Base-by-base conservation (phyloP, 257 asterid species). In the Salvia hispanica region DNA sequence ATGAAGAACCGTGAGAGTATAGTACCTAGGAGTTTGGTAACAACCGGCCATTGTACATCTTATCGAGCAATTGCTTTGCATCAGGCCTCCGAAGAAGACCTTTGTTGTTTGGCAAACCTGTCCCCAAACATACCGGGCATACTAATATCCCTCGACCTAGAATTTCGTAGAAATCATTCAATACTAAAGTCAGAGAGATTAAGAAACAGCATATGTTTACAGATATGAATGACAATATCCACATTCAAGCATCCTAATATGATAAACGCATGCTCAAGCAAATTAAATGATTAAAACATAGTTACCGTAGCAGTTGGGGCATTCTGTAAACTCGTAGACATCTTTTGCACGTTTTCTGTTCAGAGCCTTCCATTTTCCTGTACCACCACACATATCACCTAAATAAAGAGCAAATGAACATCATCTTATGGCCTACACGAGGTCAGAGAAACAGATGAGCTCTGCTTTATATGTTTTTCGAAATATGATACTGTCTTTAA, bases 341-440 rank as follows among this genome's bases (percentile, higher is more conserved):
- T 94, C 99, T 75, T 94, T 91, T 60, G 99, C 97, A 40, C 97
- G 88, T 81, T 91, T 94, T 83, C 97, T 75, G 76, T 91, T 94
- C 39, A 91, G 83, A 60, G 97, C 99, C 79, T 94, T 94, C 99
- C 99, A 94, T 85, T 91, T 94, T 84, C 99, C 99, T 74, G 99
- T 88, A 79, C 99, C 99, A 80, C 97, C 99, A 77, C 99, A 94
- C 99, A 94, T 94, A 81, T 91, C 99, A 87, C 99, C 99, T 94
- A 83, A 81, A 88, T 76, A 72, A 81, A 82, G 76, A 79, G 77
- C 72, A 85, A 74, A 78, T 8, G 44, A 77, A 77, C 76, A 57
- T 69, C 82, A 57, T 69, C 82, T 76, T 69, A 79, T 58, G 66
- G 65, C 76, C 69, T 67, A 56, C 21, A 64, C 34, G 16, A 62